These are phyloP conservation scores for Aureobasidium sp. DNA, from an alignment of 2,329 filamentous ascomycete genomes.

Conservation along the genomic window DNA sequence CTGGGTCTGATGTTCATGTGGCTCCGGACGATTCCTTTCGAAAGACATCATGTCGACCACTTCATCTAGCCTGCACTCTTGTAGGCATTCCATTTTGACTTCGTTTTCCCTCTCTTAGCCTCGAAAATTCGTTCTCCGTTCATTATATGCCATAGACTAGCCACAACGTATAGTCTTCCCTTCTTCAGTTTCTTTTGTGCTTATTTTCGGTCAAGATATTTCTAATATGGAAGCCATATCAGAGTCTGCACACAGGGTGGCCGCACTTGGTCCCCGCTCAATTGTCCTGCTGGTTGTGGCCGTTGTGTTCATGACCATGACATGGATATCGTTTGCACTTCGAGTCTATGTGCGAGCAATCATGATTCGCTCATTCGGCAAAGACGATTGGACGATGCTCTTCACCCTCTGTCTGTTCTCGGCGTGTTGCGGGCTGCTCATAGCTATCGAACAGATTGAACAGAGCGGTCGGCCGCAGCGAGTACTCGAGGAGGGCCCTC, in stretches of 20 bases:
- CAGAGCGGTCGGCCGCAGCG: neutral
- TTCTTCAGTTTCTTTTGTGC: neutral
- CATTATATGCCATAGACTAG: neutral
- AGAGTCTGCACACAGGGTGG: neutral
- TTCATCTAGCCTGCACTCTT: neutral
- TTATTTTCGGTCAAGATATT: neutral
- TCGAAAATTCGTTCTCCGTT: neutral
- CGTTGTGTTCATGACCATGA: conserved; percentile 11
- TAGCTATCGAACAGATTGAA: neutral
- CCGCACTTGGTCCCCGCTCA: neutral
- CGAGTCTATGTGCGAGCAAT: conserved; percentile 16
- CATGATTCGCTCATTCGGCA: conserved; percentile 6
- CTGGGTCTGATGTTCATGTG: neutral
- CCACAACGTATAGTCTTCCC: neutral
- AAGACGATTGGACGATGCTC: conserved; percentile 12
- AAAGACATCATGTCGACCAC: neutral
- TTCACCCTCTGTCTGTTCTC: neutral
- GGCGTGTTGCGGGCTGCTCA: neutral
- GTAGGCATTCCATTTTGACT: neutral
- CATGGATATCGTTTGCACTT: conserved; percentile 14
- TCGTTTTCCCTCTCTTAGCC: neutral
- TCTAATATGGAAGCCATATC: neutral
- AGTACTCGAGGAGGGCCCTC: neutral
- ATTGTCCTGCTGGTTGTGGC: neutral
- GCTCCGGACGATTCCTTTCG: neutral